phyloP scores from a whole-genome alignment of 495 filamentous ascomycete species.

The Chaetomidium leptoderma region DNA sequence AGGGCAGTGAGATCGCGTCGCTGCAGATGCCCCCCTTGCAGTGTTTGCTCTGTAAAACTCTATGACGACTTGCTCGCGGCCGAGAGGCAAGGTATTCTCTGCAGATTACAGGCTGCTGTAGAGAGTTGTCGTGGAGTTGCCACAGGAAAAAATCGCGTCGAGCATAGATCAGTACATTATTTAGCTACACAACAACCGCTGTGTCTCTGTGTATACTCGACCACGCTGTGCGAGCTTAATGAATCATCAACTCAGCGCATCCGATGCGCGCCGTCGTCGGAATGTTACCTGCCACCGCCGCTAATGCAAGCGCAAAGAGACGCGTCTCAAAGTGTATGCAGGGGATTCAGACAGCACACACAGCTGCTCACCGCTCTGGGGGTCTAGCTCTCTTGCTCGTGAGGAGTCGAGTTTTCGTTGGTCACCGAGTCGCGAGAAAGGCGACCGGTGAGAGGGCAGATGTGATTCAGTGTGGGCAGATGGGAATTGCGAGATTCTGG shows the following conservation, averaged over 20 bases:
- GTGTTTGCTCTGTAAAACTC: too few relatives aligned
- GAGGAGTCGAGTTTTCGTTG: conserved; percentile 9
- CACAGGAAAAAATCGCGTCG: too few relatives aligned
- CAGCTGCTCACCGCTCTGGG: conserved; percentile 7
- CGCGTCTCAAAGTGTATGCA: neutral
- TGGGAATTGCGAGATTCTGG: conserved; percentile 10
- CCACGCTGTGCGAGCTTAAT: neutral
- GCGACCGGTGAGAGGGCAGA: neutral
- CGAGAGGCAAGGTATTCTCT: too few relatives aligned
- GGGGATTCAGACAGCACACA: conserved; percentile 3
- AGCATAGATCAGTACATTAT: too few relatives aligned
- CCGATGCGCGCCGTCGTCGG: neutral
- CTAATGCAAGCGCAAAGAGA: neutral
- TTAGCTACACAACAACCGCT: neutral
- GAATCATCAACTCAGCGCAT: neutral
- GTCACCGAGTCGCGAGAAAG: neutral
- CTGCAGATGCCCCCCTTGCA: neutral
- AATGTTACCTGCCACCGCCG: neutral
- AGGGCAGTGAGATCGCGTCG: too few relatives aligned
- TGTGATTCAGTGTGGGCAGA: conserved; percentile 8
- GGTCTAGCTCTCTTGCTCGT: too few relatives aligned
- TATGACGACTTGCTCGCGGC: too few relatives aligned
- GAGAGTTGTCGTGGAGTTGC: too few relatives aligned
- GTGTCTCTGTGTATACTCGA: neutral
- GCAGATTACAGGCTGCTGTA: too few relatives aligned